These are phyloP conservation scores for Rhizopus arrhizus DNA, from an alignment of 371 early-diverging fungal species.

Conservation along the genomic window DNA sequence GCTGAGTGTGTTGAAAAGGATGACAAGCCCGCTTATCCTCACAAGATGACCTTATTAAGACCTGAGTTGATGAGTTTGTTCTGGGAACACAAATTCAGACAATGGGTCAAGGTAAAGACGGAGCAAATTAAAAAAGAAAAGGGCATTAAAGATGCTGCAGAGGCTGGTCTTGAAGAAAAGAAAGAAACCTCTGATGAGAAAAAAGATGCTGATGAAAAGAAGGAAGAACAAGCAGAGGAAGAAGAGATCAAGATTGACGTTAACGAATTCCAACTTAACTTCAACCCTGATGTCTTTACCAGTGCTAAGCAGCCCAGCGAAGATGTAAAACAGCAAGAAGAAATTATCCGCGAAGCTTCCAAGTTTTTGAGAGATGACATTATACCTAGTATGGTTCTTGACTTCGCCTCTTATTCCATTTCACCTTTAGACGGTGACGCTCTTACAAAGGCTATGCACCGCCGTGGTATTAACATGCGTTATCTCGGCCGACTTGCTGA, in stretches of 20 bases:
- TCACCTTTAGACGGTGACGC: conserved; percentile 83
- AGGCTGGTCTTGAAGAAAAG: conserved; percentile 13
- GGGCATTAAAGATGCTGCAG: conserved; percentile 21
- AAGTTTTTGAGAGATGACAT: conserved; percentile 73
- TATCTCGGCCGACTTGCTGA: conserved; percentile 82
- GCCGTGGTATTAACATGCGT: conserved; percentile 95
- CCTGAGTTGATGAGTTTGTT: conserved; percentile 84
- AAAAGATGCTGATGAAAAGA: conserved; percentile 32
- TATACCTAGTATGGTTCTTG: conserved; percentile 73
- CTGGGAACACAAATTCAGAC: conserved; percentile 80
- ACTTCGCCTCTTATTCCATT: conserved; percentile 72
- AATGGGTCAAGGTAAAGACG: conserved; percentile 63
- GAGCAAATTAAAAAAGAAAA: conserved; percentile 60
- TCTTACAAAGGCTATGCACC: conserved; percentile 85
- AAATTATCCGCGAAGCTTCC: conserved; percentile 74
- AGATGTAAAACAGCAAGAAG: conserved; percentile 45
- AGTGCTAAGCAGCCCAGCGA: conserved; percentile 39
- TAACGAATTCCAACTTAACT: conserved; percentile 70
- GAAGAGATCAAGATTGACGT: conserved; percentile 59
- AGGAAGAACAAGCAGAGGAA: conserved; percentile 42
- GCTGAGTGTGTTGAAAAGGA: conserved; percentile 59
- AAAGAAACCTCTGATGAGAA: conserved; percentile 16
- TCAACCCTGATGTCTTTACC: conserved; percentile 85
- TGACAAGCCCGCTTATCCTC: conserved; percentile 79
- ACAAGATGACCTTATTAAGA: conserved; percentile 83